Percentiles rank a stretch among this genome's conserved stretches.
phyloP scores from a whole-genome alignment of 2,329 filamentous ascomycete genomes.

The Pyrenochaeta sp. region DNA sequence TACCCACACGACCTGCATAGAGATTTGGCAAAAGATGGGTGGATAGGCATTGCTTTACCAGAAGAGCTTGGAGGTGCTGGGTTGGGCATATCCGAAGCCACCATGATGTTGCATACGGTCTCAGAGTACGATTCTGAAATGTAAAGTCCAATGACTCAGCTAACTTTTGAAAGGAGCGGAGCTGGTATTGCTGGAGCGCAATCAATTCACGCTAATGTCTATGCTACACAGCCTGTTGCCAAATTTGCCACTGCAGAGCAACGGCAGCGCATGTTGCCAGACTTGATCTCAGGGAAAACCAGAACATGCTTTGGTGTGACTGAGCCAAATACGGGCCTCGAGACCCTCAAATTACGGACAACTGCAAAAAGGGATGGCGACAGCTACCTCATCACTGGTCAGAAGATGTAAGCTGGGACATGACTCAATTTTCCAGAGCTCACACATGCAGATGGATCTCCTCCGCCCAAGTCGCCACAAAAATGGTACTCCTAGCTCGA shows the following conservation, averaged over 20 bases:
- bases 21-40: constrained; percentile 75
- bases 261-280: constrained; percentile 68
- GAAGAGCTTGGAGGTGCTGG: constrained; percentile 77
- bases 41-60: constrained; percentile 81
- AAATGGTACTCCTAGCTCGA: constrained; percentile 72
- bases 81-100: constrained; percentile 79
- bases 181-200: constrained; percentile 76
- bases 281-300: constrained; percentile 74
- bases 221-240: constrained; percentile 76
- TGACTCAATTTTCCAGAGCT: neutral
- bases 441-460: neutral
- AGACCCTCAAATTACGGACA: constrained; percentile 71
- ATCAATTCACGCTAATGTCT: constrained; percentile 68
- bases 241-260: constrained; percentile 74
- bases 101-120: constrained; percentile 86
- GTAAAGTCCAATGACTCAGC: neutral
- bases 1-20: constrained; percentile 80
- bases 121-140: constrained; percentile 61
- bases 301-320: constrained; percentile 83
- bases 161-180: constrained; percentile 48
- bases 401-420: constrained; percentile 67
- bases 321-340: constrained; percentile 78
- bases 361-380: constrained; percentile 59
- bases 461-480: constrained; percentile 70
- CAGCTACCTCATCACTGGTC: constrained; percentile 73